Evolutionary conservation across 2,329 filamentous ascomycete species (phyloP), one percentile per base, ranked within the genome.

Genomic region (Paraconiothyrium brasiliense): DNA sequence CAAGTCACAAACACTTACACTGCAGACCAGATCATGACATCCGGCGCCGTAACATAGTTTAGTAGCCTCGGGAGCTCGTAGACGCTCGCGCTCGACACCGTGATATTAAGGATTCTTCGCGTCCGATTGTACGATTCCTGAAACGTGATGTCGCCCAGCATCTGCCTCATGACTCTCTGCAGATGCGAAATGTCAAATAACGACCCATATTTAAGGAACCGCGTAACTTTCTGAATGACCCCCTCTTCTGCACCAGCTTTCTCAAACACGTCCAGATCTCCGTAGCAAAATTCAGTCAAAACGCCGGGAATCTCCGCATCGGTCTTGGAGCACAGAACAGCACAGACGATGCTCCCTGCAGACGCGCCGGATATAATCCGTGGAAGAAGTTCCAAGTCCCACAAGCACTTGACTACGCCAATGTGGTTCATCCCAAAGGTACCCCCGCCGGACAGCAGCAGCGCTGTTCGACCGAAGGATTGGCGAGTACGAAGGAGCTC

Each of bases 71-170:
- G 94, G 16, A 97, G 84, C 75, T 97, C 94, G 76, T 96, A 95
- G 58, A 94, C 86, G 16, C 92, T 92, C 1, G 92, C 91, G 2
- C 92, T 93, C 0, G 94, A 97, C 7, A 98, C 94, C 61, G 92
- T 94, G 41, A 98, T 97, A 76, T 97, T 98, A 72, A 97, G 87
- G 63, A 97, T 94, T 61, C 93, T 87, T 32, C 93, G 87, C 0
- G 94, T 97, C n/a, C 93, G 90, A 75, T 97, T 97, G 81, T 97
- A 97, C 0, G 93, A 93, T 79, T 98, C 94, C 73, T 94, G 92
- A 69, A 98, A 98, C 0, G 94, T 98, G 71, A 97, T 90, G 70
- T 97, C 92, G 41, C 93, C 93, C 8, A 97, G 84, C 71, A 95
- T 82, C 35, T 84, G 84, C 58, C 88, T 87, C 92, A 98, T 95